phyloP scores from a whole-genome alignment of 176 grass and related monocot species.

The Typha latifolia region DNA sequence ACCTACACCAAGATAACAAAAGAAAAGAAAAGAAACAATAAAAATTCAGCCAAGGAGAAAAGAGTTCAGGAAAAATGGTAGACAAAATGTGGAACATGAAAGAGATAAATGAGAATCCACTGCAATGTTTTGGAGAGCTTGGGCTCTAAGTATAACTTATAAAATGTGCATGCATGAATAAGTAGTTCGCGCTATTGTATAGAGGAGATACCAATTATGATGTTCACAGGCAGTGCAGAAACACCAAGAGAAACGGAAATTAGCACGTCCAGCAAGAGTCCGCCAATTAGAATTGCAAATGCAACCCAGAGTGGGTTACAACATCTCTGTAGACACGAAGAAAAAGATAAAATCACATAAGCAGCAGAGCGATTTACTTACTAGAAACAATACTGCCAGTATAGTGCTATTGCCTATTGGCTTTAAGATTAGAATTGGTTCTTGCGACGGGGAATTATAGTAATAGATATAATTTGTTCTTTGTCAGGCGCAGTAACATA shows the following conservation, averaged over 20 bases:
- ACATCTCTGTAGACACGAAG: slow-evolving; percentile 56
- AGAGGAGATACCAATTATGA: slow-evolving; percentile 77
- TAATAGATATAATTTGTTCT: too few relatives aligned
- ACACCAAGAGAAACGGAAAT: slow-evolving; percentile 98
- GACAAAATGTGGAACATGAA: too few relatives aligned
- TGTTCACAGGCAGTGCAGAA: slow-evolving; percentile 90
- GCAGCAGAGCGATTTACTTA: slow-evolving; percentile 16
- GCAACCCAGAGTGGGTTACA: slow-evolving; percentile 97
- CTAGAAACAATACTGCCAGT: not conserved
- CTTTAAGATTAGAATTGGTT: slow-evolving; percentile 3
- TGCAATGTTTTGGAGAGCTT: too few relatives aligned
- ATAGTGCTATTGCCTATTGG: too few relatives aligned
- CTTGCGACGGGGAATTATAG: slow-evolving; percentile 15
- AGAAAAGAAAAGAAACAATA: not conserved
- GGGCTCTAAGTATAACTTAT: too few relatives aligned
- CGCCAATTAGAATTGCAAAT: slow-evolving; percentile 95
- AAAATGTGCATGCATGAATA: not conserved
- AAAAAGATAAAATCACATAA: slow-evolving; percentile 25
- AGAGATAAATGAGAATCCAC: too few relatives aligned
- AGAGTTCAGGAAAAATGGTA: too few relatives aligned
- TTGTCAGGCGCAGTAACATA: slow-evolving; percentile 37
- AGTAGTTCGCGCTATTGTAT: not conserved
- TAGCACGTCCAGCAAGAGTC: slow-evolving; percentile 92
- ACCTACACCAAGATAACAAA: slow-evolving; percentile 33
- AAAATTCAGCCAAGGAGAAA: not conserved